A percentile compares a stretch with the other conserved stretches of the same genome.
Conservation (phyloP, 2,329 filamentous ascomycete species). For the Epichloe aotearoae region DNA sequence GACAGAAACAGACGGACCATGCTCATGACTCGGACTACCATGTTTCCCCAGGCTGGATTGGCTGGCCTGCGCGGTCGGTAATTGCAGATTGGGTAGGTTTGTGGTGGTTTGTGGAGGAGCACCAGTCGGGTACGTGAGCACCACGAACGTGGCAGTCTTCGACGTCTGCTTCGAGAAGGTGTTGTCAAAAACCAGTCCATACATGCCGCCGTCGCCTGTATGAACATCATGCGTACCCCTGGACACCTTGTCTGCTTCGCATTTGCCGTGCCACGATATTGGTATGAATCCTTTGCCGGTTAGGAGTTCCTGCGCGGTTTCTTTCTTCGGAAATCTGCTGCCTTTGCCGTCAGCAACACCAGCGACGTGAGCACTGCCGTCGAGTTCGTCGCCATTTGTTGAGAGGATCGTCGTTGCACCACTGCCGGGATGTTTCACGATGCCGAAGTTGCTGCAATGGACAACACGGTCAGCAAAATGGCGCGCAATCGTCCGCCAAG, state of each 20-base stretch:
- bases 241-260: slow-evolving; percentile 88
- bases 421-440: slow-evolving; percentile 89
- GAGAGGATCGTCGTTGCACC: slow-evolving; percentile 36
- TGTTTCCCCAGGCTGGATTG: slow-evolving; percentile 39
- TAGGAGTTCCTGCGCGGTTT: slow-evolving; percentile 50
- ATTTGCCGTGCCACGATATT: slow-evolving; percentile 84
- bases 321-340: slow-evolving; percentile 39
- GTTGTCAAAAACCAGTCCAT: slow-evolving; percentile 94
- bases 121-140: slow-evolving; percentile 84
- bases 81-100: slow-evolving; percentile 48
- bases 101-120: slow-evolving; percentile 62
- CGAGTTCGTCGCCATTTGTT: slow-evolving; percentile 29
- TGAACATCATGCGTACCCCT: slow-evolving; percentile 78
- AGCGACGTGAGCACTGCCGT: slow-evolving; percentile 31
- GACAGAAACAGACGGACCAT: slow-evolving; percentile 38
- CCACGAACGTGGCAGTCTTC: slow-evolving; percentile 88
- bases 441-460: slow-evolving; percentile 65
- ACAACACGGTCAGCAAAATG: slow-evolving; percentile 8
- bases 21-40: slow-evolving; percentile 30
- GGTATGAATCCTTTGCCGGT: slow-evolving; percentile 54
- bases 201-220: slow-evolving; percentile 71
- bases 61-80: slow-evolving; percentile 25
- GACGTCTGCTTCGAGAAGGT: slow-evolving; percentile 93
- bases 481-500: background rate
- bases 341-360: slow-evolving; percentile 31